Evolutionary conservation across 345 rosid genomes (phyloP).

Genomic region (Carallia brachiata): DNA sequence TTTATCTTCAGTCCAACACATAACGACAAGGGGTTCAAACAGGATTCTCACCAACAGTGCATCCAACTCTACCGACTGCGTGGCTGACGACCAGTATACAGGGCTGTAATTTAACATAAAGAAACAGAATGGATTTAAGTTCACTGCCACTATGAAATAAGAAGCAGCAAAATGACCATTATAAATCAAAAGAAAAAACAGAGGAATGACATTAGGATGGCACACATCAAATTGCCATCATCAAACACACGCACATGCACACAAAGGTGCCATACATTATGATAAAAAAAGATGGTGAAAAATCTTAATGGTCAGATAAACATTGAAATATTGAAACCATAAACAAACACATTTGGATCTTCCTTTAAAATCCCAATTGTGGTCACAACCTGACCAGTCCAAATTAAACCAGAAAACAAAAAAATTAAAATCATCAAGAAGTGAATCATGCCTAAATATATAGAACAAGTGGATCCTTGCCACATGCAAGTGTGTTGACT

Average conservation of each 20-base stretch:
- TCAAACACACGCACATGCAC: neutral
- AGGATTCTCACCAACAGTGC: conserved; percentile 81
- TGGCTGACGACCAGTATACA: conserved; percentile 42
- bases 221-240: neutral
- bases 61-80: conserved; percentile 59
- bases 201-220: neutral
- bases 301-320: conserved; percentile 10
- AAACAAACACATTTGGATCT: conserved; percentile 68
- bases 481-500: too few species aligned
- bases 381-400: conserved; percentile 53
- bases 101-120: conserved; percentile 53
- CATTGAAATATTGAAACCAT: conserved; percentile 85
- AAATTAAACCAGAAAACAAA: conserved; percentile 20
- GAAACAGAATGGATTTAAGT: too few species aligned
- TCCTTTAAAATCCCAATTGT: conserved; percentile 92
- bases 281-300: neutral
- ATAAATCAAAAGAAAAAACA: too few species aligned
- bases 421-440: neutral
- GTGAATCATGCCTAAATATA: neutral
- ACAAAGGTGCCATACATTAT: neutral
- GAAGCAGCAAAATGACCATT: neutral
- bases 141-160: too few species aligned
- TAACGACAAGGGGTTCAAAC: conserved; percentile 9
- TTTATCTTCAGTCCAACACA: neutral
- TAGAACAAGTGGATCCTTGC: neutral